A percentile compares a stretch with the other conserved stretches of the same genome.
These are phyloP conservation scores for Talaromyces adpressus DNA, from an alignment of 495 filamentous ascomycete genomes.

Conservation along the genomic window DNA sequence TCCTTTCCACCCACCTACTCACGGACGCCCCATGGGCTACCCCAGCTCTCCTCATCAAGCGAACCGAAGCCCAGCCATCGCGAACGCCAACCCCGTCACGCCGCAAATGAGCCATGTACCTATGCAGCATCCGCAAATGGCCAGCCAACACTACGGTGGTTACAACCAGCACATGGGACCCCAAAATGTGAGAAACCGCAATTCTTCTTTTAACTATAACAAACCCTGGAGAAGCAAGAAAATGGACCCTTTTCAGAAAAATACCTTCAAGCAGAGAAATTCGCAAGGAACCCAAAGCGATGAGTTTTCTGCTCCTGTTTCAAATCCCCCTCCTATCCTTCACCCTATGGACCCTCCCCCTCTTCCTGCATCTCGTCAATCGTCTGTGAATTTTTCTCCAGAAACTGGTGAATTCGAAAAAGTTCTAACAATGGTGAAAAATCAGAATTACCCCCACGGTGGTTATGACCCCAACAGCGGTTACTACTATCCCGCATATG, in stretches of 20 bases:
- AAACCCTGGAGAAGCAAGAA: slow-evolving; percentile 21
- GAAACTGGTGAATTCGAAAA: slow-evolving; percentile 65
- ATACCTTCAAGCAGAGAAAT: slow-evolving; percentile 20
- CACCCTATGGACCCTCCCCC: slow-evolving; percentile 5
- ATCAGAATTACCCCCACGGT: slow-evolving; percentile 34
- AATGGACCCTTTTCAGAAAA: slow-evolving; percentile 16
- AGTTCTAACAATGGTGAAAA: slow-evolving; percentile 59
- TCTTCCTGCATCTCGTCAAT: slow-evolving; percentile 15
- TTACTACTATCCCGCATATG: slow-evolving; percentile 40
- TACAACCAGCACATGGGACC: slow-evolving; percentile 56
- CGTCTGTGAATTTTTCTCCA: slow-evolving; percentile 55
- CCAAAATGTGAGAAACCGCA: slow-evolving; percentile 59
- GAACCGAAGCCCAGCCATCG: slow-evolving; percentile 65
- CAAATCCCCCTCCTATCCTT: background rate
- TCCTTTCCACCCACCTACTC: background rate
- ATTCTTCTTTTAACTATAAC: slow-evolving; percentile 13
- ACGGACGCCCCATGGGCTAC: slow-evolving; percentile 44
- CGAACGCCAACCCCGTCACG: slow-evolving; percentile 59
- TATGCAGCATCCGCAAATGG: slow-evolving; percentile 50
- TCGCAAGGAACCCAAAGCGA: slow-evolving; percentile 18
- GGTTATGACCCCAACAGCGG: slow-evolving; percentile 36
- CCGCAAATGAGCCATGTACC: slow-evolving; percentile 59
- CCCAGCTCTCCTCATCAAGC: slow-evolving; percentile 61
- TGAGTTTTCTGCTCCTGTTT: slow-evolving; percentile 3
- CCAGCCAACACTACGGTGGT: slow-evolving; percentile 45